Conservation (phyloP, 208 protist genomes). For the Trypanosoma scelopori region DNA sequence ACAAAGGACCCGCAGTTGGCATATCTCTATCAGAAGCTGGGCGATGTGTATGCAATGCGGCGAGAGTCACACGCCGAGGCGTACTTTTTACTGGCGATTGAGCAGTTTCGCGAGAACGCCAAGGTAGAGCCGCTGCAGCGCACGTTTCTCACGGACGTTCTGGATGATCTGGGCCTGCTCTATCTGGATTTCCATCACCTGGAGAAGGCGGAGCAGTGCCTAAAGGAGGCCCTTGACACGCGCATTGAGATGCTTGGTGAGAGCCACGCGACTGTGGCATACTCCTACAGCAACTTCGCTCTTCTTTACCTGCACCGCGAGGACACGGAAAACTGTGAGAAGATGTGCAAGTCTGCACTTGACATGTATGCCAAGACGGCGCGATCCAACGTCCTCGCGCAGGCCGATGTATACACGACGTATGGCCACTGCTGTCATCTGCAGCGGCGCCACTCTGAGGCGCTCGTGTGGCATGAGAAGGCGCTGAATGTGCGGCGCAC, state of each 20-base stretch:
- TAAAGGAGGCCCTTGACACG: conserved; percentile 85
- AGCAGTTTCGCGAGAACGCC: conserved; percentile 78
- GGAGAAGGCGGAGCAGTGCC: conserved; percentile 86
- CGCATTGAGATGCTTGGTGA: conserved; percentile 88
- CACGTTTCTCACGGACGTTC: conserved; percentile 87
- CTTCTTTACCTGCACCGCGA: conserved; percentile 78
- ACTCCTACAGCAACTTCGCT: conserved; percentile 90
- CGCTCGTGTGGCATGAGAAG: conserved; percentile 79
- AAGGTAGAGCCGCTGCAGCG: conserved; percentile 75
- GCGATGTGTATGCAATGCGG: conserved; percentile 79
- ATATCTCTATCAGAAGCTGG: conserved; percentile 88
- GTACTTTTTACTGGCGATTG: conserved; percentile 83
- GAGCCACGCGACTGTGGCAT: conserved; percentile 86
- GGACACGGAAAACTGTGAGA: conserved; percentile 71
- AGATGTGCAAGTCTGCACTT: conserved; percentile 68
- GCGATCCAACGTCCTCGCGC: conserved; percentile 76
- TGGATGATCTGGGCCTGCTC: conserved; percentile 88
- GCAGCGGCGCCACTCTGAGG: conserved; percentile 52
- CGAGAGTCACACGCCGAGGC: conserved; percentile 83
- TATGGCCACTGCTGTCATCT: conserved; percentile 76
- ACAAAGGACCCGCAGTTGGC: conserved; percentile 74
- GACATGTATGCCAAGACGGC: conserved; percentile 90
- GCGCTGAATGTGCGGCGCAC: conserved; percentile 86
- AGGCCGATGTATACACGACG: conserved; percentile 85
- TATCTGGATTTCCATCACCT: conserved; percentile 90